Evolutionary conservation across 257 asterid species (phyloP).

Genomic region (Nicotiana knightiana): DNA sequence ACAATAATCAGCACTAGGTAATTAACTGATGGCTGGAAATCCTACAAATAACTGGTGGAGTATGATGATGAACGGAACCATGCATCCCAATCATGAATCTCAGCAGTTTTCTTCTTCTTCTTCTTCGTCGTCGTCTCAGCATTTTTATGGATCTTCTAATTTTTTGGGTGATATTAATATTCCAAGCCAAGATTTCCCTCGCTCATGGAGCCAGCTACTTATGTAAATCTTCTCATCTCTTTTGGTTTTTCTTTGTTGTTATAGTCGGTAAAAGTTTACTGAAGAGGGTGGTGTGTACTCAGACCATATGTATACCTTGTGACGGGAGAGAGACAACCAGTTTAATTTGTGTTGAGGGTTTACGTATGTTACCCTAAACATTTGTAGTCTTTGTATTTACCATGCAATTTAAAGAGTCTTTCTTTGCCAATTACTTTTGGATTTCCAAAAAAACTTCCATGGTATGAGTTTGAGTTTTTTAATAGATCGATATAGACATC

Average conservation of each 20-base stretch:
- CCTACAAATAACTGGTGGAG: conserved; percentile 78
- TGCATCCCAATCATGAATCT: conserved; percentile 28
- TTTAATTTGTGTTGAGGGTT: neutral
- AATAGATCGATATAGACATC: neutral
- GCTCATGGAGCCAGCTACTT: conserved; percentile 14
- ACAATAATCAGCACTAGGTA: neutral
- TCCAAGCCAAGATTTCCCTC: conserved; percentile 17
- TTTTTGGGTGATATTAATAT: conserved; percentile 22
- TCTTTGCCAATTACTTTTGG: neutral
- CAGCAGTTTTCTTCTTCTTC: conserved; percentile 16
- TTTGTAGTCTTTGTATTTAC: neutral
- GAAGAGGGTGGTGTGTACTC: too few species aligned
- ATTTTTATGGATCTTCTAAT: conserved; percentile 23
- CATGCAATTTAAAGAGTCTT: neutral
- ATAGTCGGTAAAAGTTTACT: too few species aligned
- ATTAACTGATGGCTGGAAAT: conserved; percentile 71
- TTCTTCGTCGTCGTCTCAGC: conserved; percentile 11
- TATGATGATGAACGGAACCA: conserved; percentile 14
- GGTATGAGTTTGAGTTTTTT: neutral
- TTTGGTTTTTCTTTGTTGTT: neutral
- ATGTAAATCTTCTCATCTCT: conserved; percentile 19
- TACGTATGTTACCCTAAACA: neutral
- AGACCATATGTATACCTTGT: too few species aligned
- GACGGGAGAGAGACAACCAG: too few species aligned
- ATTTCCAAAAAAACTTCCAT: neutral